A percentile compares a stretch with the other conserved stretches of the same genome.
Conservation (phyloP, 768 basidiomycete species). For the Tulasnella sp. region DNA sequence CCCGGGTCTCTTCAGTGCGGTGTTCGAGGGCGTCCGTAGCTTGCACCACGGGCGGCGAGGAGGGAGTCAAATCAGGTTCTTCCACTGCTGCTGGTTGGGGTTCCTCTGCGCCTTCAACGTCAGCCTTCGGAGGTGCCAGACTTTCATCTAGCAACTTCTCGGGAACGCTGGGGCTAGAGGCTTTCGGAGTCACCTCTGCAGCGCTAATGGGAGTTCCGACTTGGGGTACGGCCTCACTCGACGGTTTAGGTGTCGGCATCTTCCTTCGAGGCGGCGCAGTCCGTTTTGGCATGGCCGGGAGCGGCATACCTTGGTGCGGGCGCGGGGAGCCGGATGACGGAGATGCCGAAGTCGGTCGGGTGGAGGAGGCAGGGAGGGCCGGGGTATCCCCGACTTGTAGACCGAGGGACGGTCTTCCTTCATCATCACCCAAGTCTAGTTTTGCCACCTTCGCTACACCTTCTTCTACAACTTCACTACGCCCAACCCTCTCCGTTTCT, state of each 20-base stretch:
- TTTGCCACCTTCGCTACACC: neutral
- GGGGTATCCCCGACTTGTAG: neutral
- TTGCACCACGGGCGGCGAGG: too few relatives aligned
- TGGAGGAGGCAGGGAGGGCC: neutral
- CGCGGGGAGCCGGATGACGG: slow-evolving; percentile 19
- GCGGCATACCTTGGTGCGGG: slow-evolving; percentile 60
- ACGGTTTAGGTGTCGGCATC: slow-evolving; percentile 30
- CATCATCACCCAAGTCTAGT: neutral
- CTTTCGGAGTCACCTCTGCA: slow-evolving; percentile 18
- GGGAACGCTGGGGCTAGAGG: neutral
- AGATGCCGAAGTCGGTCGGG: slow-evolving; percentile 4
- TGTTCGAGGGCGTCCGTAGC: too few relatives aligned
- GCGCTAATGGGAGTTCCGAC: slow-evolving; percentile 21
- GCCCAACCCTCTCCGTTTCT: neutral
- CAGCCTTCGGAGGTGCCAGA: neutral
- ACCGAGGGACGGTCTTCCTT: neutral
- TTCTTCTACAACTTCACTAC: neutral
- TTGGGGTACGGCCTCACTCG: slow-evolving; percentile 23
- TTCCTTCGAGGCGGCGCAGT: slow-evolving; percentile 52
- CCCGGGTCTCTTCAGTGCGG: too few relatives aligned
- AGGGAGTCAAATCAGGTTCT: too few relatives aligned
- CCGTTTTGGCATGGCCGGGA: slow-evolving; percentile 60
- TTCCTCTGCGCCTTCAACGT: neutral
- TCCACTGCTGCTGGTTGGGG: neutral
- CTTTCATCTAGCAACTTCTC: neutral